phyloP scores from a whole-genome alignment of 2,329 filamentous ascomycete species.

The Botrytis fabae region DNA sequence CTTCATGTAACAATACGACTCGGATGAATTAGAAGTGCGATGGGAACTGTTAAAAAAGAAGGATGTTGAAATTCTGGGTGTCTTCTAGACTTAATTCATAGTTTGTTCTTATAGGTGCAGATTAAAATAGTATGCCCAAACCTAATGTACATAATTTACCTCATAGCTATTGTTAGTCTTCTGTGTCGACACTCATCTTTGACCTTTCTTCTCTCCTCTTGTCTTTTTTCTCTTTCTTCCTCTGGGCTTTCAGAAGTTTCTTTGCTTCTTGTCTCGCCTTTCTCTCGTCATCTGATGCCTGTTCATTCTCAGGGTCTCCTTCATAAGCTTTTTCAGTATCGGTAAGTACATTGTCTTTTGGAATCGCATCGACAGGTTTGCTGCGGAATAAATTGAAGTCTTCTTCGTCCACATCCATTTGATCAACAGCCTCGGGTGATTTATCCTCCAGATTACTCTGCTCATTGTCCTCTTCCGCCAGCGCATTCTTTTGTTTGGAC shows the following conservation, averaged over 20 bases:
- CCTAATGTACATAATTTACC: background rate
- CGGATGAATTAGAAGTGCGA: background rate
- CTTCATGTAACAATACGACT: background rate
- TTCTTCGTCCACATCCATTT: slow-evolving; percentile 20
- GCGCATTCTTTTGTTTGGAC: slow-evolving; percentile 20
- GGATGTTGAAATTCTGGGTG: background rate
- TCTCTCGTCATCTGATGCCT: slow-evolving; percentile 10
- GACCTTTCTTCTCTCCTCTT: slow-evolving; percentile 18
- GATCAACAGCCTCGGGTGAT: slow-evolving; percentile 2
- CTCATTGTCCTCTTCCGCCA: slow-evolving; percentile 10
- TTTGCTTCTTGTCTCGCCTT: slow-evolving; percentile 20
- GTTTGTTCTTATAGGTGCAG: background rate
- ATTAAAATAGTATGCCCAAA: background rate
- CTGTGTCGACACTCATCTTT: slow-evolving; percentile 18
- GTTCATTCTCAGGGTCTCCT: slow-evolving; percentile 15
- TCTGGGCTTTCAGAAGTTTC: slow-evolving; percentile 9
- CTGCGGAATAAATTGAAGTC: slow-evolving; percentile 21
- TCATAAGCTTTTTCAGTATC: slow-evolving; percentile 21
- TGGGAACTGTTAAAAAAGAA: background rate
- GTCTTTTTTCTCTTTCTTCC: slow-evolving; percentile 22
- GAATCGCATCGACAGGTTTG: slow-evolving; percentile 14
- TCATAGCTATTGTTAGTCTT: background rate
- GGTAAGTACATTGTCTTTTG: slow-evolving; percentile 1
- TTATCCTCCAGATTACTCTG: slow-evolving; percentile 6
- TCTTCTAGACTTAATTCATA: background rate